phyloP scores from a whole-genome alignment of 371 early-diverging fungal species.

The Mucor indicus region DNA sequence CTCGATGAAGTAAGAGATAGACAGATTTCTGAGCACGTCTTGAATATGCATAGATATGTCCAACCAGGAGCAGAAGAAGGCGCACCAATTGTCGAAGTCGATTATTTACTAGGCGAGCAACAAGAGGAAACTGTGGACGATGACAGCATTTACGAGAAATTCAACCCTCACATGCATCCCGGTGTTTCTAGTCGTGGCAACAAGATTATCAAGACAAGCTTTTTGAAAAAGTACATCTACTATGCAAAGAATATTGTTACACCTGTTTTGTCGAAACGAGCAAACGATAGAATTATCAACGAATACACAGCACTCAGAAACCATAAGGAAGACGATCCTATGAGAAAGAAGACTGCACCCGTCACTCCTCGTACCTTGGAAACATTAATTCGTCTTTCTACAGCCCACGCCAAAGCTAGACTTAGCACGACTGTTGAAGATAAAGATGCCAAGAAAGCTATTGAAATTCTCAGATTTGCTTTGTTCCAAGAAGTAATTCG shows the following conservation, averaged over 20 bases:
- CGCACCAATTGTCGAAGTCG: slow-evolving; percentile 65
- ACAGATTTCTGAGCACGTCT: slow-evolving; percentile 86
- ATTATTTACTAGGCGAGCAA: slow-evolving; percentile 48
- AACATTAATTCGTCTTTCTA: slow-evolving; percentile 97
- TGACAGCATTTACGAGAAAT: slow-evolving; percentile 75
- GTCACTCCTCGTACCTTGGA: slow-evolving; percentile 99
- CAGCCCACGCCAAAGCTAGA: slow-evolving; percentile 98
- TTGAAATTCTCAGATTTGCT: slow-evolving; percentile 83
- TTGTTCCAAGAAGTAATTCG: slow-evolving; percentile 86
- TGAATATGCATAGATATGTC: slow-evolving; percentile 90
- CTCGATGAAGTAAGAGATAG: slow-evolving; percentile 84
- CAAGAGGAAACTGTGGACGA: slow-evolving; percentile 50
- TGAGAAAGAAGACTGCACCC: slow-evolving; percentile 70
- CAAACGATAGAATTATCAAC: slow-evolving; percentile 77
- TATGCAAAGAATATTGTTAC: slow-evolving; percentile 77
- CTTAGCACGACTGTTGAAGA: slow-evolving; percentile 79
- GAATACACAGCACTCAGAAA: slow-evolving; percentile 79
- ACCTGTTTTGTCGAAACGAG: slow-evolving; percentile 69
- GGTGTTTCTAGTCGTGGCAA: slow-evolving; percentile 38
- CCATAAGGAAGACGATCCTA: slow-evolving; percentile 54
- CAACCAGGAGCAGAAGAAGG: slow-evolving; percentile 88
- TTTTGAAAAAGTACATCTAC: slow-evolving; percentile 82
- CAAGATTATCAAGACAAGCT: slow-evolving; percentile 70
- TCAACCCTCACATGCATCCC: slow-evolving; percentile 67
- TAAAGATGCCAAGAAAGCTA: slow-evolving; percentile 86